Conservation (phyloP, 192 early-diverging fungal genomes). For the Linnemannia exigua region DNA sequence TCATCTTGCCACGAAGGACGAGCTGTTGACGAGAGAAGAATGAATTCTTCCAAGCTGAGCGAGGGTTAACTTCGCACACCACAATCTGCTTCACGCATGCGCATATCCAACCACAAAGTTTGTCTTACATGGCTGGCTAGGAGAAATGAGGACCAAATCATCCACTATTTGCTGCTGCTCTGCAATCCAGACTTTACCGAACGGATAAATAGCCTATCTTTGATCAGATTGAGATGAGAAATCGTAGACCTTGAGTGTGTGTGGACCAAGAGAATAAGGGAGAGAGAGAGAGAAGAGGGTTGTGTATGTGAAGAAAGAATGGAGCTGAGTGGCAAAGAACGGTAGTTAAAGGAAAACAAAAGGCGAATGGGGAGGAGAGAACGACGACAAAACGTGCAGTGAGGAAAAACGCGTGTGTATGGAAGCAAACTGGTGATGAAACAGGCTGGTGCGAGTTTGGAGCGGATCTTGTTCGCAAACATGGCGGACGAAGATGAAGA, state of each 20-base stretch:
- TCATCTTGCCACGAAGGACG: slow-evolving; percentile 25
- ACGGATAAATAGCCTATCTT: slow-evolving; percentile 20
- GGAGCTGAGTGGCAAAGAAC: no score
- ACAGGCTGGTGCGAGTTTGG: no score
- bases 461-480: no score
- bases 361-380: no score
- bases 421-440: no score
- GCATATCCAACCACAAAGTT: slow-evolving; percentile 21
- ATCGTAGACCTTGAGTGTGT: not conserved
- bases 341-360: no score
- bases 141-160: slow-evolving; percentile 11
- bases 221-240: not conserved
- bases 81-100: slow-evolving; percentile 22
- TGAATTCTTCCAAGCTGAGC: slow-evolving; percentile 18
- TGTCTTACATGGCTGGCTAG: slow-evolving; percentile 13
- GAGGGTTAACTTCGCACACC: slow-evolving; percentile 24
- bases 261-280: slow-evolving; percentile 9
- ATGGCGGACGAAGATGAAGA: no score
- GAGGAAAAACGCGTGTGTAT: no score
- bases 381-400: no score
- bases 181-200: slow-evolving; percentile 12
- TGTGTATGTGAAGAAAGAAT: no score
- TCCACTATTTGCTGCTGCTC: slow-evolving; percentile 25
- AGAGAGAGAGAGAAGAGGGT: not conserved
- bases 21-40: slow-evolving; percentile 16